A percentile compares a stretch with the other conserved stretches of the same genome.
Evolutionary conservation across 2,329 filamentous ascomycete genomes (phyloP).

Genomic region (Cladophialophora yegresii): DNA sequence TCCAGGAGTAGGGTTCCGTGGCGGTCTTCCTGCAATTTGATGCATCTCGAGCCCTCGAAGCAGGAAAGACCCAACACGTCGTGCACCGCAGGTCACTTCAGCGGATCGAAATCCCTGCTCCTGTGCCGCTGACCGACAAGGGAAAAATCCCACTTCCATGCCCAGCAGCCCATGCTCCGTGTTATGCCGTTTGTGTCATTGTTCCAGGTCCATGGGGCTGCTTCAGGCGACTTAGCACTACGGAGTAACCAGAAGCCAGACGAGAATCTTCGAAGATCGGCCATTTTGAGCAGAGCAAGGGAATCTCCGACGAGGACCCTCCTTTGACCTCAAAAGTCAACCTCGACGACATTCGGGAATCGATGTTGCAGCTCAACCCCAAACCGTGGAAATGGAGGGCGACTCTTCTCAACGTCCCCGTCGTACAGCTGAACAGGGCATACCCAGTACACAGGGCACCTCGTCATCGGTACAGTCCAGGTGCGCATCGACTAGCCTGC

Average conservation of each 20-base stretch:
- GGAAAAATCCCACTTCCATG: slow-evolving; percentile 71
- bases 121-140: slow-evolving; percentile 76
- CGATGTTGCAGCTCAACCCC: neutral
- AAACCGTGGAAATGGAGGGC: neutral
- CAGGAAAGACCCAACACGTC: slow-evolving; percentile 25
- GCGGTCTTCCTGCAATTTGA: slow-evolving; percentile 15
- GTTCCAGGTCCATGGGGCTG: neutral
- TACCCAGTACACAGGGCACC: neutral
- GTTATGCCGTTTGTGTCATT: slow-evolving; percentile 93
- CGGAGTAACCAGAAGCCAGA: slow-evolving; percentile 61
- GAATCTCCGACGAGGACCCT: neutral
- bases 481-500: neutral
- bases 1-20: slow-evolving; percentile 7
- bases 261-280: neutral
- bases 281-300: neutral
- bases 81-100: slow-evolving; percentile 12
- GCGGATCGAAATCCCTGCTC: slow-evolving; percentile 59
- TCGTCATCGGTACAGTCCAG: slow-evolving; percentile 3
- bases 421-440: neutral
- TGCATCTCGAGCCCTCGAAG: slow-evolving; percentile 17
- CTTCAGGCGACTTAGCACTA: slow-evolving; percentile 72
- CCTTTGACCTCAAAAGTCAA: neutral
- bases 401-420: neutral
- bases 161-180: slow-evolving; percentile 86
- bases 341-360: neutral